These are phyloP conservation scores for Besnoitia besnoiti DNA, from an alignment of 169 alveolate species.

Conservation along the genomic window DNA sequence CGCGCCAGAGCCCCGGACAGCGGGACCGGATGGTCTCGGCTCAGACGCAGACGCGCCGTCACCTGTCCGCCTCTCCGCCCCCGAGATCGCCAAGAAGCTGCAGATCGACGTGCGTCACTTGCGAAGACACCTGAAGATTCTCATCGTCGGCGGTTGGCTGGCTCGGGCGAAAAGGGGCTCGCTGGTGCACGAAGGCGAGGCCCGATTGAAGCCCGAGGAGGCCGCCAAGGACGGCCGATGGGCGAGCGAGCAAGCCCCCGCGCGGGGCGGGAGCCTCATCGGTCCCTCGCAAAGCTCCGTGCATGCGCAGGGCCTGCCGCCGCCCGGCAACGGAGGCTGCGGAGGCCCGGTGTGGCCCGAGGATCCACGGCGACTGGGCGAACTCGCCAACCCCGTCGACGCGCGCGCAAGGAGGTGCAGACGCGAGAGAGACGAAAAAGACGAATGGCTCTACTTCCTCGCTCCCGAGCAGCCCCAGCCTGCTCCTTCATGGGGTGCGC, in stretches of 20 bases:
- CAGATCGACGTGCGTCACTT: background rate
- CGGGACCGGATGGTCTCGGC: no score
- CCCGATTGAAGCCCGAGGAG: background rate
- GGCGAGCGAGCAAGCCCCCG: background rate
- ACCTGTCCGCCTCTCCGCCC: background rate
- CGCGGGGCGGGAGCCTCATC: no score
- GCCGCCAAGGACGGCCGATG: background rate
- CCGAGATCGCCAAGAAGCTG: background rate
- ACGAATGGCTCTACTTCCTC: background rate
- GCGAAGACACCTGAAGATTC: conserved; percentile 8
- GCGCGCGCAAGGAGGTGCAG: background rate
- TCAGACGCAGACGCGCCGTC: no score
- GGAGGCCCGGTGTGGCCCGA: no score
- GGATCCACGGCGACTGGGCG: background rate
- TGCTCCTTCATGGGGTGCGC: no score
- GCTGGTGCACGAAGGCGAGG: background rate
- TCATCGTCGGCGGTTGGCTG: background rate
- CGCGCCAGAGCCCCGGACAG: no score
- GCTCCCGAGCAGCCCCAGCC: background rate
- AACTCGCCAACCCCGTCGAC: background rate
- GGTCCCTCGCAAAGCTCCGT: no score
- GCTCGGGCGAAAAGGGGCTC: background rate
- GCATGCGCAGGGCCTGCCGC: no score
- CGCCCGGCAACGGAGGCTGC: no score
- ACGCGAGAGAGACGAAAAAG: background rate